Base-by-base conservation (phyloP, 1,284 basidiomycete genomes). In the Cutaneotrichosporon sp. region DNA sequence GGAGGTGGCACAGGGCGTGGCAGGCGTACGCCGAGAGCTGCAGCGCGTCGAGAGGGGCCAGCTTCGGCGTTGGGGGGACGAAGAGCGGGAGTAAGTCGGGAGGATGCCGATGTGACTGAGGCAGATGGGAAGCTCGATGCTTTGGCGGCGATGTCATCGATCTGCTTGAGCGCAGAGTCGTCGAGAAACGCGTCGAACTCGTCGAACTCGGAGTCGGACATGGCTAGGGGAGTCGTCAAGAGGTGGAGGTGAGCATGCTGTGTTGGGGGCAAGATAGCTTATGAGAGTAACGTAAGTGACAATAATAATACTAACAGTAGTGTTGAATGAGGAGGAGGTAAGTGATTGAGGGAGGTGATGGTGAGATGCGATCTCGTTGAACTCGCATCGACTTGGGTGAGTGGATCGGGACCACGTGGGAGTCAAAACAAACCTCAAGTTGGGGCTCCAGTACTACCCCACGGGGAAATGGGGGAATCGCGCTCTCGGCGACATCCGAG, bases 101-200 rank as follows among this genome's bases (percentile, higher is more conserved):
- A 7, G 11, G 27, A 19, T 4, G 45, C 12, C 11, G 20, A 24
- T 11, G 20, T 10, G 32, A 46, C 27, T 14, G 42, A 17, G 31
- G 17, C 11, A 14, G 51, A 14, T 8, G 20, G 31, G 5, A n/a
- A 17, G 14, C 16, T 14, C 10, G 20, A 19, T 3, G 29, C 31
- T 19, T 26, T 51, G 1, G 65, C 62, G 7, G 58, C 57, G 20
- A 73, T 64, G 22, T 52, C 55, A 44, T 75, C 72, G 25, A 74
- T 61, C 47, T 69, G 58, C 2, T 50, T 52, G 24, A 74, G 54
- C 57, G 70, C 70, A 0, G 65, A 66, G 34, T 67, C 71, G 56
- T 75, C 69, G 44, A 68, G 54, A 51, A 72, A 66, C 22, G 57
- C 49, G 52, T 66, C 65, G 29, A 65, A 63, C 50, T 64, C 55